These are phyloP conservation scores for Huntiella bhutanensis DNA, from an alignment of 2,329 filamentous ascomycete species.

Conservation along the genomic window DNA sequence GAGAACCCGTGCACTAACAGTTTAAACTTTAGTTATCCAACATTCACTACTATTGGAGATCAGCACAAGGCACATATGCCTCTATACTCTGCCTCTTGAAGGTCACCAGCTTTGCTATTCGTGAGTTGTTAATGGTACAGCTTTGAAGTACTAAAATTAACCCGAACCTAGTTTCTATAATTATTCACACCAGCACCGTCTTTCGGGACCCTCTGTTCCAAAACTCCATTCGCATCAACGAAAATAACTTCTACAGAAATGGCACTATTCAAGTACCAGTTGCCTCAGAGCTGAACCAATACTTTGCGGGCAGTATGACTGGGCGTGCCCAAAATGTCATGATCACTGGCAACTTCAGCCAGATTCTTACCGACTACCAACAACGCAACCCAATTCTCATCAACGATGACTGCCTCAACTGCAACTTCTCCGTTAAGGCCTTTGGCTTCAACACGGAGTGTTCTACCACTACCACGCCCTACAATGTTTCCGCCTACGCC, in stretches of 20 bases:
- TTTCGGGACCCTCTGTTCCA: constrained; percentile 10
- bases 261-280: constrained; percentile 8
- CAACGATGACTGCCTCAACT: constrained; percentile 11
- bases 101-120: constrained; percentile 9
- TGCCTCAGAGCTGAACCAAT: constrained; percentile 4
- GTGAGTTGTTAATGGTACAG: background rate
- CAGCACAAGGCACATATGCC: constrained; percentile 6
- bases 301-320: constrained; percentile 8
- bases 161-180: constrained; percentile 5
- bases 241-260: constrained; percentile 5
- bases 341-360: constrained; percentile 11
- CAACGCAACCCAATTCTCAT: constrained; percentile 8
- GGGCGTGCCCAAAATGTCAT: constrained; percentile 10
- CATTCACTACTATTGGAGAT: constrained; percentile 11
- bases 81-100: constrained; percentile 5
- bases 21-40: constrained; percentile 7
- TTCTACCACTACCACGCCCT: background rate
- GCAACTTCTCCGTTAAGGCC: constrained; percentile 10
- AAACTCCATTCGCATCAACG: constrained; percentile 10
- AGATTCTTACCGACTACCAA: constrained; percentile 9
- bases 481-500: constrained; percentile 5
- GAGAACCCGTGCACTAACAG: background rate
- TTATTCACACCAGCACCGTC: constrained; percentile 9
- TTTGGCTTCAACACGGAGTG: constrained; percentile 9
- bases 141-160: background rate